Conservation (phyloP, 345 rosid genomes). For the Brassica carinata region DNA sequence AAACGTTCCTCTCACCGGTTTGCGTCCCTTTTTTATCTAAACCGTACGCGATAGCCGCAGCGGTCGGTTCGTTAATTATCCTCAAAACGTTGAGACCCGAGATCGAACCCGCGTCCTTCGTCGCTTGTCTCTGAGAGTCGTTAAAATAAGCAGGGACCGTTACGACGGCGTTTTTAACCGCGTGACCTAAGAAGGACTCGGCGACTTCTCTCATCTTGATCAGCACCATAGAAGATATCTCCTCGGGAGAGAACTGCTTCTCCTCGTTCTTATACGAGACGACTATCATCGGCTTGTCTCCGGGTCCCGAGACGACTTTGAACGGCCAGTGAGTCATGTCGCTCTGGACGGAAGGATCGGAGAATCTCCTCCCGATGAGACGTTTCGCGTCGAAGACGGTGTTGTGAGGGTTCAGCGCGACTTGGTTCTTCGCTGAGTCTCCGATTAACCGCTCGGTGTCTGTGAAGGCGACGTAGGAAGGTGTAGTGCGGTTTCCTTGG, state of each 20-base stretch:
- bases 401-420: conserved; percentile 57
- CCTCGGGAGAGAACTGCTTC: conserved; percentile 49
- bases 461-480: conserved; percentile 51
- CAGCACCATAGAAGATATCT: conserved; percentile 45
- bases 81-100: conserved; percentile 42
- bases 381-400: conserved; percentile 59
- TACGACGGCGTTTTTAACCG: conserved; percentile 42
- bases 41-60: conserved; percentile 48
- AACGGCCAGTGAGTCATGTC: conserved; percentile 56
- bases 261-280: conserved; percentile 46
- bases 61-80: conserved; percentile 49
- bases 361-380: conserved; percentile 48
- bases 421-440: conserved; percentile 58
- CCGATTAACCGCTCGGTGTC: conserved; percentile 53
- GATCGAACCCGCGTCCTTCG: conserved; percentile 43
- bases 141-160: conserved; percentile 48
- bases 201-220: conserved; percentile 48
- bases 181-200: conserved; percentile 35
- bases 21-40: conserved; percentile 43
- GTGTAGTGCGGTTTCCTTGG: conserved; percentile 50
- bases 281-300: conserved; percentile 51
- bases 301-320: conserved; percentile 46
- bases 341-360: conserved; percentile 48
- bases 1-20: conserved; percentile 42
- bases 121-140: conserved; percentile 44